Base-by-base conservation (phyloP, 2,329 filamentous ascomycete genomes). In the Fusarium chaquense region DNA sequence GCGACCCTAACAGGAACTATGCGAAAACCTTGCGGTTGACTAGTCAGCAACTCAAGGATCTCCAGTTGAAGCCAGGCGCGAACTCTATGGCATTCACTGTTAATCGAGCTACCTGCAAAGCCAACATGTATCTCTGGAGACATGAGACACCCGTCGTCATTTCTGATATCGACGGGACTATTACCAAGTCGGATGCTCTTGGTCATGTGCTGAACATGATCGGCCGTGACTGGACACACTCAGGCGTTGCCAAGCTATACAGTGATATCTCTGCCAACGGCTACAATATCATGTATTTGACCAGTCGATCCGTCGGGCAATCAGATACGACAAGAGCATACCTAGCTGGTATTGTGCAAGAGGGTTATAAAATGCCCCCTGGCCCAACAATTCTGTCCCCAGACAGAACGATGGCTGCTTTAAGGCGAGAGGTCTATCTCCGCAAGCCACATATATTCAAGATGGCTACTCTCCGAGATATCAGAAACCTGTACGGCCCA, bases 381-480 rank as follows among this genome's bases (percentile, higher is more conserved):
- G 96, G 97, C 0, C 96, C 96, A 1, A 97, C 97, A 0, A 98
- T 99, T 69, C 89, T 98, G 80, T 97, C 93, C 36, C 97, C 96
- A 0, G 96, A 99, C 79, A 88, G 96, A 57, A 98, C 94, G 1
- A 97, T 98, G 82, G 94, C 97, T 10, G 97, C 96, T 1, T 81
- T 99, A 32, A 87, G 96, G 60, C 90, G 96, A 49, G 96, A 99
- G 78, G 89, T 99, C 8, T 99, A 99, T 78, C 85, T 99, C 28
- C 89, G 96, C 55, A 98, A 99, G 79, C 97, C 96, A 0, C 94
- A 99, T 77, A 93, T 99, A 10, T 99, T 99, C 88, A 99, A 99
- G 81, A 99, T 99, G 97, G 94, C 96, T 3, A 99, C 96, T 68
- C 83, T 99, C 22, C 90, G 96, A 41, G 96, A 99, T 78, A 98